A percentile compares a stretch with the other conserved stretches of the same genome.
Conservation (phyloP, 2,329 filamentous ascomycete species). For the Scolecobasidium constrictum region DNA sequence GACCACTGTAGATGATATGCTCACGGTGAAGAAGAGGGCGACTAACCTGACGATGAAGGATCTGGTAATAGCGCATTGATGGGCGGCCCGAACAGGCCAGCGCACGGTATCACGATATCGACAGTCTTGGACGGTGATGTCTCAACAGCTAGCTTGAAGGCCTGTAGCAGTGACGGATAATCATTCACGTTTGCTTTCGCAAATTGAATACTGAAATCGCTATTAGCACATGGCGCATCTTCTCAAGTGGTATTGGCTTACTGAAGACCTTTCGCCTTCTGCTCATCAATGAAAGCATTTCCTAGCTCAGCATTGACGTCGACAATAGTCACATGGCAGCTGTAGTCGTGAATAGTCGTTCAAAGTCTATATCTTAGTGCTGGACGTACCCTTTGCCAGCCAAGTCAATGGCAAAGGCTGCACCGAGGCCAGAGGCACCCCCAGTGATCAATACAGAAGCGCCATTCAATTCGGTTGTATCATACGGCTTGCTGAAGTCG, state of each 20-base stretch:
- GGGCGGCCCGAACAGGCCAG: slow-evolving; percentile 18
- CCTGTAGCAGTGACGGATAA: slow-evolving; percentile 17
- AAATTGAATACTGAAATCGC: slow-evolving; percentile 16
- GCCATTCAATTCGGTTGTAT: slow-evolving; percentile 14
- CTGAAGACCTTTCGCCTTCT: neutral
- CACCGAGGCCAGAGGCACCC: slow-evolving; percentile 18
- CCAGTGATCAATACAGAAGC: slow-evolving; percentile 19
- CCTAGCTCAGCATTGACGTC: slow-evolving; percentile 14
- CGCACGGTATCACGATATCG: slow-evolving; percentile 21
- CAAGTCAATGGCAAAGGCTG: slow-evolving; percentile 14
- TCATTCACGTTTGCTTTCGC: slow-evolving; percentile 20
- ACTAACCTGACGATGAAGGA: slow-evolving; percentile 15
- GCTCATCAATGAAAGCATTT: neutral
- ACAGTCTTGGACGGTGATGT: slow-evolving; percentile 17
- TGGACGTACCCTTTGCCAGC: slow-evolving; percentile 17
- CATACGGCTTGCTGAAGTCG: slow-evolving; percentile 15
- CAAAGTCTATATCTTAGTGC: neutral
- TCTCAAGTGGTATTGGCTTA: neutral
- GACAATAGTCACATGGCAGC: slow-evolving; percentile 18
- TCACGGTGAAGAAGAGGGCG: too few species aligned
- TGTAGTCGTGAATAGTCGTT: slow-evolving; percentile 4
- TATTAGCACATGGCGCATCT: neutral
- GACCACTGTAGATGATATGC: too few species aligned
- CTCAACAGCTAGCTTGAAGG: slow-evolving; percentile 21
- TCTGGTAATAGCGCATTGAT: slow-evolving; percentile 11